Percentiles rank a stretch among this genome's conserved stretches.
Evolutionary conservation across 257 asterid genomes (phyloP).

Genomic region (Solanum chmielewskii): DNA sequence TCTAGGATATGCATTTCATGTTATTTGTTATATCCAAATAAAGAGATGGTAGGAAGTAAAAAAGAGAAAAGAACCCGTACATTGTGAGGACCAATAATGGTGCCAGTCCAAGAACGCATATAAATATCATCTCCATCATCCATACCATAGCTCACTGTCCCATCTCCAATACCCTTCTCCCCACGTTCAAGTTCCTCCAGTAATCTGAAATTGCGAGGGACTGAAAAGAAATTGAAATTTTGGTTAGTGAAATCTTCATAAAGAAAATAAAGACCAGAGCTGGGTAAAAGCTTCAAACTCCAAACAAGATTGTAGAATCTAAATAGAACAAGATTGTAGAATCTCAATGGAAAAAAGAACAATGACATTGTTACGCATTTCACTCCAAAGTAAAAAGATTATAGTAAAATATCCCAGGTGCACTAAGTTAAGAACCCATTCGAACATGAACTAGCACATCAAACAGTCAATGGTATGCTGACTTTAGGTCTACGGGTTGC

Average conservation of each 20-base stretch:
- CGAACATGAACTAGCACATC: not conserved
- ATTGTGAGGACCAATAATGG: constrained; percentile 76
- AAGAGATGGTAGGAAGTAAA: not conserved
- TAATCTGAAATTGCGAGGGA: constrained; percentile 81
- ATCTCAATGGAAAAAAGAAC: not conserved
- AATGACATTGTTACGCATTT: not conserved
- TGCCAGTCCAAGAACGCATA: constrained; percentile 88
- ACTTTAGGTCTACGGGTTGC: not conserved
- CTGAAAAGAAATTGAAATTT: constrained; percentile 21
- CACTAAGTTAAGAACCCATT: not conserved
- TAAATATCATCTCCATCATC: constrained; percentile 84
- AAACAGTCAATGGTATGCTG: not conserved
- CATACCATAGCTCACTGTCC: constrained; percentile 90
- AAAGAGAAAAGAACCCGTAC: constrained; percentile 16
- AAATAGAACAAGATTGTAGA: not conserved
- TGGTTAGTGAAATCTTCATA: constrained; percentile 8
- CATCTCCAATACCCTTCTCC: constrained; percentile 88
- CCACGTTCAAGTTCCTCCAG: constrained; percentile 94
- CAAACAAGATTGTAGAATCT: not conserved
- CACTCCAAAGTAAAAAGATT: not conserved
- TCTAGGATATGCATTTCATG: not conserved
- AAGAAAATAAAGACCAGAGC: not conserved
- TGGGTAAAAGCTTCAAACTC: not conserved
- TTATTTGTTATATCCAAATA: not conserved
- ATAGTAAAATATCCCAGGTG: not conserved